phyloP scores from a whole-genome alignment of 2,329 filamentous ascomycete species.

The Fusarium subtropicale region DNA sequence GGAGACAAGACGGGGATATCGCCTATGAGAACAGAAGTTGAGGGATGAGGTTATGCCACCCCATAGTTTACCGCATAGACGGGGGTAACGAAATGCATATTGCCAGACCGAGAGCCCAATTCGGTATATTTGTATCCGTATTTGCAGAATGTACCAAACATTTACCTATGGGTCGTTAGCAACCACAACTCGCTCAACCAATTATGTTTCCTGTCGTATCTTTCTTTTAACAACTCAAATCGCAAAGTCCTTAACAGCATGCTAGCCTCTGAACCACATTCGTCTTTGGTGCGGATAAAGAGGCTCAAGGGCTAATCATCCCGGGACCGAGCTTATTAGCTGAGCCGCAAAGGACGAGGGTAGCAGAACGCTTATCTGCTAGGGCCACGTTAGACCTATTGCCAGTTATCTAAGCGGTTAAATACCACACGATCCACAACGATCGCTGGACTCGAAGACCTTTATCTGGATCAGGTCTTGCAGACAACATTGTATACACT shows the following conservation, averaged over 20 bases:
- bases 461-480: neutral
- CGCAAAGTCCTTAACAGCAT: neutral
- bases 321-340: neutral
- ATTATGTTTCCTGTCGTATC: slow-evolving; percentile 9
- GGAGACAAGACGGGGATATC: slow-evolving; percentile 19
- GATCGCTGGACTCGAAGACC: neutral
- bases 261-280: neutral
- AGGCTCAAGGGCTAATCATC: neutral
- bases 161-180: slow-evolving; percentile 30
- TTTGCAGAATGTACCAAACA: neutral
- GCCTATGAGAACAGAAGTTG: neutral
- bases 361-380: neutral
- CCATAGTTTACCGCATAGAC: neutral
- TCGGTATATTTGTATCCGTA: slow-evolving; percentile 11
- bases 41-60: neutral
- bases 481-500: neutral
- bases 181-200: slow-evolving; percentile 13
- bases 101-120: slow-evolving; percentile 41
- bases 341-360: neutral
- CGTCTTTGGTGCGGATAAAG: neutral
- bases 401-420: slow-evolving; percentile 2
- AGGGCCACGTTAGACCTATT: neutral
- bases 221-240: neutral
- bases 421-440: slow-evolving; percentile 7
- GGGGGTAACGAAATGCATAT: slow-evolving; percentile 31